phyloP scores from a whole-genome alignment of 768 basidiomycete genomes.

The Amanita jacksonii region DNA sequence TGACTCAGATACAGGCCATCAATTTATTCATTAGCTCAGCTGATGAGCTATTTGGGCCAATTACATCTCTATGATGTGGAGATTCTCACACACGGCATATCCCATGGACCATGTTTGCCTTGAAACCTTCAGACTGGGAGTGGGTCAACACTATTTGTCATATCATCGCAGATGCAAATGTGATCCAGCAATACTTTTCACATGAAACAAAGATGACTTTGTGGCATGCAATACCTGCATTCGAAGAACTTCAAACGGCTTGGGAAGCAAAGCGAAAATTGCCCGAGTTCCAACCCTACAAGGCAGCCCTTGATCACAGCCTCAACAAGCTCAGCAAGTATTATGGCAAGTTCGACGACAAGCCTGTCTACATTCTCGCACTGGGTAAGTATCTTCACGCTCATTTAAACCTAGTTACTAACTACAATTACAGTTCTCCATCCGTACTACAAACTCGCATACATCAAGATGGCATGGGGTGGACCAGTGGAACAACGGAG shows the following conservation, averaged over 20 bases:
- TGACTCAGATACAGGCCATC: constrained; percentile 11
- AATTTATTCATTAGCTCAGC: constrained; percentile 12
- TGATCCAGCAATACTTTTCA: constrained; percentile 12
- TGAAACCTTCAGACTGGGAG: constrained; percentile 17
- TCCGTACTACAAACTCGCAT: constrained; percentile 22
- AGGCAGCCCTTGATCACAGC: constrained; percentile 13
- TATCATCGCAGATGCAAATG: no score
- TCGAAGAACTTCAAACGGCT: constrained; percentile 18
- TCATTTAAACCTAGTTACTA: not conserved
- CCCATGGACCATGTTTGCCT: constrained; percentile 17
- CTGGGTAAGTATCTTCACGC: constrained; percentile 14
- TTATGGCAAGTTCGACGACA: constrained; percentile 14
- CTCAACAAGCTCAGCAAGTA: constrained; percentile 17
- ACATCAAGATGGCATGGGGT: constrained; percentile 4
- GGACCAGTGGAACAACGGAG: not conserved
- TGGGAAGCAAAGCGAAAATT: constrained; percentile 19
- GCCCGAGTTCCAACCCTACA: constrained; percentile 12
- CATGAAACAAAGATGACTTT: constrained; percentile 11
- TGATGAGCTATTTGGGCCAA: constrained; percentile 19
- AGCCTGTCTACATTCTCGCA: constrained; percentile 15
- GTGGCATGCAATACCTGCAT: constrained; percentile 16
- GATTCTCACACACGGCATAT: constrained; percentile 16
- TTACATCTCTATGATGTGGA: constrained; percentile 16
- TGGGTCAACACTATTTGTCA: constrained; percentile 11
- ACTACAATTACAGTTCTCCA: constrained; percentile 19